Evolutionary conservation across 805 yeast genomes (phyloP), one percentile per base, ranked within the genome.

Genomic region (Teunomyces pallodes): DNA sequence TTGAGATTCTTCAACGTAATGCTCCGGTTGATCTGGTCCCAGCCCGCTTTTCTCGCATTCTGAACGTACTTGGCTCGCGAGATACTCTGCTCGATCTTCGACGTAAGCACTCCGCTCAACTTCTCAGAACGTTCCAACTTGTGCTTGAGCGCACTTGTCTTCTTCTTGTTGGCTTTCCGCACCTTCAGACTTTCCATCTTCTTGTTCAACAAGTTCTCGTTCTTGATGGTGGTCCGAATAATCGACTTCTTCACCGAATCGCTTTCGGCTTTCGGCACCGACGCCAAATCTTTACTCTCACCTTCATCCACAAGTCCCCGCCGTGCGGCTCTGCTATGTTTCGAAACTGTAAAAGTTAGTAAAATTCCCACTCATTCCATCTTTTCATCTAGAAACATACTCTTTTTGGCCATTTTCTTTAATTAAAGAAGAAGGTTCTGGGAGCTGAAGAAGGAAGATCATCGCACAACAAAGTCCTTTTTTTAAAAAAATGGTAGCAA

Each of bases 281-380:
- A 62, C 20, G 73, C 69, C 30, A 86, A 68, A 6, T 76, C 73
- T 53, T 74, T 78, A 8, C 77, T 77, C 56, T 70, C 75, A 32
- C 76, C 80, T 3, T 57, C 67, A 1, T 77, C 75, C 3, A 60
- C 64, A 50, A 75, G 79, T 5, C 84, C 86, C 62, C 90, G 75
- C 68, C 91, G 81, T 2, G 94, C 91, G 2, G 90, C 90, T 69
- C 94, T 77, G 39, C 90, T 83, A 51, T 78, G 82, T 54, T 84
- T 84, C 14, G 89, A 83, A 26, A 83, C 77, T 70, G 24, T 10
- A 5, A 17, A 17, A 7, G 63, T 62, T 57, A 61, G 62, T 54
- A 48, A 9, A 10, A 10, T 13, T 14, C 9, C 10, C 17, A 52
- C 42, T 47, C 44, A 36, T 48, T 40, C 24, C 14, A 39, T 9